Evolutionary conservation across 2,329 filamentous ascomycete species (phyloP), one percentile per base, ranked within the genome.

Genomic region (Chaetothyriales sp.): DNA sequence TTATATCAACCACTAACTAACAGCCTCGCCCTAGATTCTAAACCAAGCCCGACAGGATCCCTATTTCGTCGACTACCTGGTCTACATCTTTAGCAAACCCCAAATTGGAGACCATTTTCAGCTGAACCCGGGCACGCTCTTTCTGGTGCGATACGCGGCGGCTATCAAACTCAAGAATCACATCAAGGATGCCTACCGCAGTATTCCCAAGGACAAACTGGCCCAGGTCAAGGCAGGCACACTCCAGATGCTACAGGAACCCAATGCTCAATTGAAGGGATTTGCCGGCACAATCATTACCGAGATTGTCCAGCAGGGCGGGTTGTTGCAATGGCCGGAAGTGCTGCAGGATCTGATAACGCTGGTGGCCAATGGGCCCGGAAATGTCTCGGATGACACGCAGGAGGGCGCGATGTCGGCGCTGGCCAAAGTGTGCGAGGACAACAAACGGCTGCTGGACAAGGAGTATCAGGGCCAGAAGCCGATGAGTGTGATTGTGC

Each of bases 131-230:
- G 76, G 58, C 74, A 86, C 65, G 83, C 88, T 71, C 78, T 64
- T 85, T 66, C 72, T 87, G 48, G 83, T 94, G 55, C 84, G 92
- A 58, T 86, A 86, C 55, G 86, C 90, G 9, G 89, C 90, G 22
- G 89, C 86, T 51, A 82, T 97, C 64, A 92, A 95, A 80, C 77
- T 98, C 59, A 98, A 97, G 73, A 97, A 95, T 70, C 89, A 94
- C 65, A 78, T 97, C 66, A 84, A 80, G 64, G 71, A 78, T 47
- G 76, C 81, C 44, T 90, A 86, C 73, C 85, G 85, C 66, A 74
- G 79, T 52, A 87, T 95, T 56, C 77, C 87, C 50, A 81, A 85
- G 48, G 67, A 75, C 43, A 90, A 83, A 65, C 73, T 94, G 60
- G 71, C 75, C 28, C 83, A 94, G 64, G 81, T 97, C 66, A 88